Conservation (phyloP, 371 early-diverging fungal species). For the Mortierella sp. region DNA sequence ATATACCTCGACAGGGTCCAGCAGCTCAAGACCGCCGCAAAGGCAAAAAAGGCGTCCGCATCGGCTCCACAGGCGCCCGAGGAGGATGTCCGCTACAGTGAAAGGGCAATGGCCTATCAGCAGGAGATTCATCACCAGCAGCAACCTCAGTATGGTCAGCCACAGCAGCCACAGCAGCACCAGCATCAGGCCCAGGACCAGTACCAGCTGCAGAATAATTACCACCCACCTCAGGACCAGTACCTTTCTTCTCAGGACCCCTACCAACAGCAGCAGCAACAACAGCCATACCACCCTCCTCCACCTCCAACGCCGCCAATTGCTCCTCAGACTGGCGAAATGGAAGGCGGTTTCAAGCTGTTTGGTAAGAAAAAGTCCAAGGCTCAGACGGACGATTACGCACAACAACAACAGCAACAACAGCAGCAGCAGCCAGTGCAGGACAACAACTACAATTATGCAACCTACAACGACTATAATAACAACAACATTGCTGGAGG, state of each 20-base stretch:
- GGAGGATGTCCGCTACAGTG: not conserved
- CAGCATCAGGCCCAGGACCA: conserved; percentile 14
- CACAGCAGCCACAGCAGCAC: not conserved
- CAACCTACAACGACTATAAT: conserved; percentile 8
- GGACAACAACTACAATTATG: conserved; percentile 4
- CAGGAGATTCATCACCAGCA: conserved; percentile 21
- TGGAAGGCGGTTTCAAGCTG: conserved; percentile 7
- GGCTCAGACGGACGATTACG: conserved; percentile 11
- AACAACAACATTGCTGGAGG: conserved; percentile 11
- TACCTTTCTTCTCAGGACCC: not conserved
- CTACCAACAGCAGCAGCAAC: conserved; percentile 13
- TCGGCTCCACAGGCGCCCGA: not conserved
- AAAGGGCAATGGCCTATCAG: conserved; percentile 9
- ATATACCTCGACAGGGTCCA: conserved; percentile 46
- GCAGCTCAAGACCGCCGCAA: conserved; percentile 29
- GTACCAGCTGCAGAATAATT: not conserved
- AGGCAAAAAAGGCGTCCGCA: conserved; percentile 5
- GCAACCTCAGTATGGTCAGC: not conserved
- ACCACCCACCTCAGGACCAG: conserved; percentile 7
- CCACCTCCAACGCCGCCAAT: conserved; percentile 13
- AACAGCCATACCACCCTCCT: conserved; percentile 16
- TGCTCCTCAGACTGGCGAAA: not conserved
- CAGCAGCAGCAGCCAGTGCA: conserved; percentile 1
- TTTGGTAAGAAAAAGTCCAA: conserved; percentile 41
- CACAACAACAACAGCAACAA: conserved; percentile 11